These are phyloP conservation scores for Allantophomopsis cytisporea DNA, from an alignment of 2,329 filamentous ascomycete species.

Conservation along the genomic window DNA sequence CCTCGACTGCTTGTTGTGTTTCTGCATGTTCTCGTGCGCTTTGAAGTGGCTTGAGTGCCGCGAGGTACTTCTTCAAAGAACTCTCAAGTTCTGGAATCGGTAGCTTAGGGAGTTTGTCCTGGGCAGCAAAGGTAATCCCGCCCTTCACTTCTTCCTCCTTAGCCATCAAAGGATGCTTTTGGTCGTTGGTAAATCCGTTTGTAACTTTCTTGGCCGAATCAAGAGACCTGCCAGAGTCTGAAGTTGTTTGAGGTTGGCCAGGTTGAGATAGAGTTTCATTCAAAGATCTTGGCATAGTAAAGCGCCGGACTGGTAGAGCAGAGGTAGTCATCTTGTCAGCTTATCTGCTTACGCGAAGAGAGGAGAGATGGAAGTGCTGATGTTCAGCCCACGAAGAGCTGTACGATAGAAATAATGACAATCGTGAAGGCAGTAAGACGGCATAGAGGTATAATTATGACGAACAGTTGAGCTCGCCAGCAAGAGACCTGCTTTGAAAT, in stretches of 20 bases:
- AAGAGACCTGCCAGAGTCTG: slow-evolving; percentile 22
- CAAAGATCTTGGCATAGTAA: slow-evolving; percentile 59
- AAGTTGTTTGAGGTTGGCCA: slow-evolving; percentile 7
- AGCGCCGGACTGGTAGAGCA: slow-evolving; percentile 53
- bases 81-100: slow-evolving; percentile 80
- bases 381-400: slow-evolving; percentile 72
- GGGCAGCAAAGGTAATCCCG: slow-evolving; percentile 75
- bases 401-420: slow-evolving; percentile 92
- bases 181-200: slow-evolving; percentile 30
- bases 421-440: slow-evolving; percentile 69
- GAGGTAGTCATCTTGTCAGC: slow-evolving; percentile 45
- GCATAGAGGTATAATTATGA: slow-evolving; percentile 36
- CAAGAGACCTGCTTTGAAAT: no score
- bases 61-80: slow-evolving; percentile 68
- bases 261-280: slow-evolving; percentile 49
- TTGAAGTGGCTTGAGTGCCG: slow-evolving; percentile 71
- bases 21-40: slow-evolving; percentile 69
- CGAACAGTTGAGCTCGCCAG: no score
- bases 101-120: slow-evolving; percentile 80
- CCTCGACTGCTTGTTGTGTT: slow-evolving; percentile 63
- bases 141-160: slow-evolving; percentile 36
- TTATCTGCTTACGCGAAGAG: slow-evolving; percentile 48
- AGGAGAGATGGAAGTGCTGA: slow-evolving; percentile 66
- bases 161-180: slow-evolving; percentile 29
- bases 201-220: slow-evolving; percentile 38